Base-by-base conservation (phyloP, 257 asterid species). In the Nicotiana attenuata region DNA sequence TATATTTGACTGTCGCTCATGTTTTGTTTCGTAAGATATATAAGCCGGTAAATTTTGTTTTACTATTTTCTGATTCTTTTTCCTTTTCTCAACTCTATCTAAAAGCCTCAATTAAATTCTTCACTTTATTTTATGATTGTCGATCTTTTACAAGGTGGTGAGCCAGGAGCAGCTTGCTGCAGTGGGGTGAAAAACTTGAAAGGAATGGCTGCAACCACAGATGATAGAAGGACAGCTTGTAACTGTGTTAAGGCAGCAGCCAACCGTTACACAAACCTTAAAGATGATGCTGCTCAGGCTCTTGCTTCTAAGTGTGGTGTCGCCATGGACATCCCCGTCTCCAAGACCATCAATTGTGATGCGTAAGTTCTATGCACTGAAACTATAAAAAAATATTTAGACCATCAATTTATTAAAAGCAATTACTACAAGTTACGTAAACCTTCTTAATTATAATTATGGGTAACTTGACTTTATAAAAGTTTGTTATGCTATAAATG, bases 101-200 rank as follows among this genome's bases (percentile, higher is more conserved):
- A 29, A 29, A 29, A 29, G 33, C 33, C 33, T 3, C 33, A 50
- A 50, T 50, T 13, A 10, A 50, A 50, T 2, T 10, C 59, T 53
- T 53, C 2, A 53, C 5, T 15, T 15, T 53, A 53, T 50, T 50
- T 55, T 16, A 53, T 55, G 1, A 5, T 5, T 55, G 10, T 55
- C 22, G 20, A 55, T 55, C 10, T 55, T 17, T 55, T 55, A n/a
- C 65, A 50, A n/a, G 80, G 65, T 10, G 80, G 80, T 14, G 29
- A 29, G 19, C 80, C 80, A 22, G 56, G 64, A 76, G 33, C 63
- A 28, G 65, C 63, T 8, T 52, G 80, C 13, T 76, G 80, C 14
- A 76, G 10, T 47, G 65, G 80, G n/a, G 80, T 76, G 65, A 53
- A 20, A 76, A 53, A 22, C 65, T 20, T 76, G 31, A 76, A 53